Conservation (phyloP, 2,329 filamentous ascomycete genomes). For the Septoria linicola region DNA sequence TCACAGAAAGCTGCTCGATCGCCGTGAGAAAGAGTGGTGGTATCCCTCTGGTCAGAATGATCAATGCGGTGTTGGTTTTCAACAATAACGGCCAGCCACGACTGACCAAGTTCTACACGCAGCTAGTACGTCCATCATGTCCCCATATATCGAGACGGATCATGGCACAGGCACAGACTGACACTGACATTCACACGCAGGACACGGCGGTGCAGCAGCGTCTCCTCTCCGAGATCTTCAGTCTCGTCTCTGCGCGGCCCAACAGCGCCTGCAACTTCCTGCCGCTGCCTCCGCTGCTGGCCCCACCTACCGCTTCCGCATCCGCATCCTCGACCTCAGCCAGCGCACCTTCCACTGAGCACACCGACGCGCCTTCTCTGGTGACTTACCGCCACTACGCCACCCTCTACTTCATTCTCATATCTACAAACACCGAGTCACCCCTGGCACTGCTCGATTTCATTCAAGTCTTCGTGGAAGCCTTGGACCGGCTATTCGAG, state of each 20-base stretch:
- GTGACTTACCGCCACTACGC: conserved; percentile 98
- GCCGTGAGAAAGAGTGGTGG: no score
- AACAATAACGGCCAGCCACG: conserved; percentile 97
- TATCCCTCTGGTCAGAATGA: conserved; percentile 60
- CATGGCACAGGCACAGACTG: background rate
- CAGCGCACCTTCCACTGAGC: conserved; percentile 51
- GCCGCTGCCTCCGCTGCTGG: conserved; percentile 52
- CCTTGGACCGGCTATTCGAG: conserved; percentile 91
- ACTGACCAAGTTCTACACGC: conserved; percentile 97
- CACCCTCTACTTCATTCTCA: conserved; percentile 97
- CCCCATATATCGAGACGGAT: no score
- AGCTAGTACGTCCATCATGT: conserved; percentile 63
- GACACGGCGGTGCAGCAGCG: conserved; percentile 97
- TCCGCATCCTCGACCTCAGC: no score
- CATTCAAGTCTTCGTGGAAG: conserved; percentile 97
- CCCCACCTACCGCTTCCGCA: conserved; percentile 23
- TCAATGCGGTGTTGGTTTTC: conserved; percentile 97
- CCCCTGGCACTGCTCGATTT: conserved; percentile 92
- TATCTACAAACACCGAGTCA: conserved; percentile 92
- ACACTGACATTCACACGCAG: conserved; percentile 39
- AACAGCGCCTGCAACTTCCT: conserved; percentile 96
- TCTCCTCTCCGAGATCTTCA: conserved; percentile 95
- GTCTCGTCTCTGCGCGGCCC: conserved; percentile 86
- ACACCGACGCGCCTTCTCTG: conserved; percentile 88
- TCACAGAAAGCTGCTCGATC: no score